phyloP scores from a whole-genome alignment of 176 grass and related monocot species.

The Carex parvula region DNA sequence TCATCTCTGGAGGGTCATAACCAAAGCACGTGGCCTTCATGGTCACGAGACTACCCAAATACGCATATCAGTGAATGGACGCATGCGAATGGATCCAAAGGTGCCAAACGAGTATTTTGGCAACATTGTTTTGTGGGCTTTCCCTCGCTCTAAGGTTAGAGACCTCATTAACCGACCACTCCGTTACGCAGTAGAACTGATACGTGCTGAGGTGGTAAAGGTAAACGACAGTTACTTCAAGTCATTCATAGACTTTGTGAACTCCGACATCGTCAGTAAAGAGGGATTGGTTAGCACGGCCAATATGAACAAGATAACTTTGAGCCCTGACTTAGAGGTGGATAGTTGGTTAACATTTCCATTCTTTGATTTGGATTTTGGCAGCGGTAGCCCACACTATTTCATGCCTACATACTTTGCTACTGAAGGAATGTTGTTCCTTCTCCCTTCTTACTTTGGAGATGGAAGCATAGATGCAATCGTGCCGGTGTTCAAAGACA shows the following conservation, averaged over 20 bases:
- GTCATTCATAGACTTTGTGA: conserved; percentile 57
- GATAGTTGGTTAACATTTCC: conserved; percentile 62
- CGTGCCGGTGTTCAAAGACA: conserved; percentile 49
- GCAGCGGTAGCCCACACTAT: conserved; percentile 40
- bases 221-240: conserved; percentile 51
- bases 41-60: conserved; percentile 21
- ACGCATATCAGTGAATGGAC: conserved; percentile 57
- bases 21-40: conserved; percentile 29
- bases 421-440: conserved; percentile 50
- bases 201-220: conserved; percentile 40
- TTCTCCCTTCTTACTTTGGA: conserved; percentile 48
- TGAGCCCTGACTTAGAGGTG: conserved; percentile 63
- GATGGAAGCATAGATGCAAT: conserved; percentile 60
- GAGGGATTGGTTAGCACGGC: conserved; percentile 48
- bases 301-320: conserved; percentile 29
- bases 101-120: conserved; percentile 49
- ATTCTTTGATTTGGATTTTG: conserved; percentile 61
- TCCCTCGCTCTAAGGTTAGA: conserved; percentile 32
- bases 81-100: conserved; percentile 25
- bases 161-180: conserved; percentile 43
- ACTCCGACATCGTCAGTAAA: conserved; percentile 28
- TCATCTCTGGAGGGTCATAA: conserved; percentile 57
- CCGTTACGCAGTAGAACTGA: conserved; percentile 41
- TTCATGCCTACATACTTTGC: conserved; percentile 67
- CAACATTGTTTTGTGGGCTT: conserved; percentile 65